These are phyloP conservation scores for Leccinum subtestaceum DNA, from an alignment of 768 basidiomycete species.

Conservation along the genomic window DNA sequence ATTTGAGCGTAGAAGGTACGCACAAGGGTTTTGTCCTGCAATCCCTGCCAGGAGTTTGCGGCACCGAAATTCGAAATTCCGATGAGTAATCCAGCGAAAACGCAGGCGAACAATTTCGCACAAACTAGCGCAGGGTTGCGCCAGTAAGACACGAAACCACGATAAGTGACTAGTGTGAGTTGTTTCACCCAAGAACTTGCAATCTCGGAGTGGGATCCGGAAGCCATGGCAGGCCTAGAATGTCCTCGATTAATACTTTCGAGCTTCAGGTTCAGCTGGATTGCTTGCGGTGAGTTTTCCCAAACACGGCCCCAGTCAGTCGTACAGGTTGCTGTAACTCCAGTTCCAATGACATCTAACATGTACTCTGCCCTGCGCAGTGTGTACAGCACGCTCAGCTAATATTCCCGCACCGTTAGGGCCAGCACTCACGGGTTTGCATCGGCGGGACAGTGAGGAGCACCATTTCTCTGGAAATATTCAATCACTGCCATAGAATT, in stretches of 20 bases:
- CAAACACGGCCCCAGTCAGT: conserved; percentile 54
- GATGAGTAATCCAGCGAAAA: conserved; percentile 35
- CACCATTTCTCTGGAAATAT: conserved; percentile 27
- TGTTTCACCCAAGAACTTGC: conserved; percentile 41
- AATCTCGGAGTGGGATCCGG: conserved; percentile 30
- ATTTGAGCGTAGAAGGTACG: background rate
- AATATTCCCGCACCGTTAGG: too few relatives aligned
- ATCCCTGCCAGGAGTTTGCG: conserved; percentile 38
- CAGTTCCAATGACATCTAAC: conserved; percentile 56
- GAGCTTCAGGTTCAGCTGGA: conserved; percentile 39
- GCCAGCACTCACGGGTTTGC: conserved; percentile 24
- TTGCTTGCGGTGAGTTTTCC: conserved; percentile 43
- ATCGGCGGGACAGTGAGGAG: conserved; percentile 13
- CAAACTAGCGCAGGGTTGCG: conserved; percentile 40
- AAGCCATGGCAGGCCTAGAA: conserved; percentile 19
- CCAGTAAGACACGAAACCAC: conserved; percentile 37
- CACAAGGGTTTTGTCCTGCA: conserved; percentile 44
- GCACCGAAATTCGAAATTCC: conserved; percentile 45
- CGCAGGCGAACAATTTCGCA: conserved; percentile 38
- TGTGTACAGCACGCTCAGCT: background rate
- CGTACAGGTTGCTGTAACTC: conserved; percentile 42
- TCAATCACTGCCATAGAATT: conserved; percentile 19
- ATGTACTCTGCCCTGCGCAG: conserved; percentile 42
- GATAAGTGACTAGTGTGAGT: conserved; percentile 27
- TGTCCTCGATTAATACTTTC: conserved; percentile 42